phyloP scores from a whole-genome alignment of 176 grass and related monocot genomes.

The maize (Zea mays) region Zm-B73-REFERENCE-NAM-5.0 NC_050102.1:125768501-125769000 shows the following conservation, averaged over 20 bases:
- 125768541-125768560: background rate
- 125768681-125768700: background rate
- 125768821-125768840: background rate
- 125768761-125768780: background rate
- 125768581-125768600: background rate
- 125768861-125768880: background rate
- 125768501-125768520: no score
- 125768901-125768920: background rate
- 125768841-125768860: background rate
- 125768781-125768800: background rate
- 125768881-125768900: background rate
- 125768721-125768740: background rate
- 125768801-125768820: background rate
- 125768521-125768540: background rate
- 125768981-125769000: background rate
- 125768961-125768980: conserved; percentile 8
- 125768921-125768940: background rate
- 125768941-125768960: background rate
- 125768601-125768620: background rate
- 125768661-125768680: background rate
- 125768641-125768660: background rate
- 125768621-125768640: background rate
- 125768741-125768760: background rate
- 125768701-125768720: background rate
- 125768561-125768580: background rate